A percentile compares a stretch with the other conserved stretches of the same genome.
These are phyloP conservation scores for Clonostachys rosea DNA, from an alignment of 2,329 filamentous ascomycete genomes.

Conservation along the genomic window DNA sequence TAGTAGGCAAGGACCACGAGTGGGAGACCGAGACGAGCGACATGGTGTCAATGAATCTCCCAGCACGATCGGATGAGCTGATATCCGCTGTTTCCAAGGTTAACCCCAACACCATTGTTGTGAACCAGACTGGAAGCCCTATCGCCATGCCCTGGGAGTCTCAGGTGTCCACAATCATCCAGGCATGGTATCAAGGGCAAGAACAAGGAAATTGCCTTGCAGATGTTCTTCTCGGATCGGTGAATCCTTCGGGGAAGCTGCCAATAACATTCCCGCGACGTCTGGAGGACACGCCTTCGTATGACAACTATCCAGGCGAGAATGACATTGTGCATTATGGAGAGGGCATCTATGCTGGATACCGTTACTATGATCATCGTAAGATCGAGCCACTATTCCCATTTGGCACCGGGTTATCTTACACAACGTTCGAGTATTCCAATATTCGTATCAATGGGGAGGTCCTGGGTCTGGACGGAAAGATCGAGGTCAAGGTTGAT, in stretches of 20 bases:
- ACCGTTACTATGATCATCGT: conserved; percentile 44
- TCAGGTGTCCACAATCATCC: neutral
- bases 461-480: conserved; percentile 41
- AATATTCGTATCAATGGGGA: conserved; percentile 22
- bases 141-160: conserved; percentile 16
- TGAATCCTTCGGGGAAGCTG: conserved; percentile 53
- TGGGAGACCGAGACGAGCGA: conserved; percentile 52
- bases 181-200: conserved; percentile 50
- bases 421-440: conserved; percentile 48
- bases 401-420: conserved; percentile 52
- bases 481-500: conserved; percentile 52
- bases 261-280: conserved; percentile 63
- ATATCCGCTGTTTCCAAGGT: neutral
- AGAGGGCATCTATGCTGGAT: conserved; percentile 74
- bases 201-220: conserved; percentile 72
- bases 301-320: conserved; percentile 41
- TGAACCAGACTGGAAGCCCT: conserved; percentile 28
- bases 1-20: conserved; percentile 76
- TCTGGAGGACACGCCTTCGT: conserved; percentile 61
- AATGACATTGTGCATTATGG: conserved; percentile 56
- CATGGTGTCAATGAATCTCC: conserved; percentile 42
- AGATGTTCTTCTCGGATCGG: conserved; percentile 68
- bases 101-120: conserved; percentile 5
- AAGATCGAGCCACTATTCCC: conserved; percentile 42
- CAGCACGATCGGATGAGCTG: neutral